Percentiles rank a stretch among this genome's conserved stretches.
Evolutionary conservation across 2,329 filamentous ascomycete species (phyloP).

Genomic region (Pyrenophora tritici-repentis): DNA sequence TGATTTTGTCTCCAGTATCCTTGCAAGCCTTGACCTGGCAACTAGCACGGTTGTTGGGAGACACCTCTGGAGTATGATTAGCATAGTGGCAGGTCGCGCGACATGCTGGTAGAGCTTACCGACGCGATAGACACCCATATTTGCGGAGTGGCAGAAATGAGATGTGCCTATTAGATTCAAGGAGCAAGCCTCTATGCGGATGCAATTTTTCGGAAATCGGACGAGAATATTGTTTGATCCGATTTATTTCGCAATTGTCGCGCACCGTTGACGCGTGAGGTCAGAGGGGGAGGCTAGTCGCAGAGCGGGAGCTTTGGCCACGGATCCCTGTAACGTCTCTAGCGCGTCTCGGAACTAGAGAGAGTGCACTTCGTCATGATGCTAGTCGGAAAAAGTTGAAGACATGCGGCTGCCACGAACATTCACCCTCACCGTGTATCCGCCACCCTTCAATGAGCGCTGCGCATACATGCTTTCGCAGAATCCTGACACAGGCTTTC

Average conservation of each 20-base stretch:
- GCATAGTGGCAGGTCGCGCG: neutral
- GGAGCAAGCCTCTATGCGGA: too few species aligned
- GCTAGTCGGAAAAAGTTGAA: slow-evolving; percentile 34
- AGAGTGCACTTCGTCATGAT: slow-evolving; percentile 25
- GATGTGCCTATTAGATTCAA: too few species aligned
- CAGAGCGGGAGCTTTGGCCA: slow-evolving; percentile 11
- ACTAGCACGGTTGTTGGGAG: slow-evolving; percentile 67
- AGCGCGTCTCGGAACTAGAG: slow-evolving; percentile 19
- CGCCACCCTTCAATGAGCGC: slow-evolving; percentile 43
- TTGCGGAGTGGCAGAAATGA: slow-evolving; percentile 1
- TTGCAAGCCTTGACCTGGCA: slow-evolving; percentile 78
- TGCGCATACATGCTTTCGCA: slow-evolving; percentile 46
- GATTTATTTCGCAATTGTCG: slow-evolving; percentile 6
- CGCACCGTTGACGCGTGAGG: slow-evolving; percentile 16
- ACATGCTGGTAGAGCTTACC: slow-evolving; percentile 19
- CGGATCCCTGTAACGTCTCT: slow-evolving; percentile 5
- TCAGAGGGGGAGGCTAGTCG: slow-evolving; percentile 12
- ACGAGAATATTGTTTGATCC: neutral
- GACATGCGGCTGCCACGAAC: slow-evolving; percentile 20
- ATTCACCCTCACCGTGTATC: slow-evolving; percentile 21
- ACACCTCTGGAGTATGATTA: slow-evolving; percentile 24
- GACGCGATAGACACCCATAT: slow-evolving; percentile 37
- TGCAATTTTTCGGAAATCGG: too few species aligned
- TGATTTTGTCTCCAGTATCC: slow-evolving; percentile 69
- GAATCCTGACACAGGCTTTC: slow-evolving; percentile 44